Percentiles rank a stretch among this genome's conserved stretches.
These are phyloP conservation scores for Leishmania braziliensis DNA, from an alignment of 208 protist species.

Conservation along the genomic window DNA sequence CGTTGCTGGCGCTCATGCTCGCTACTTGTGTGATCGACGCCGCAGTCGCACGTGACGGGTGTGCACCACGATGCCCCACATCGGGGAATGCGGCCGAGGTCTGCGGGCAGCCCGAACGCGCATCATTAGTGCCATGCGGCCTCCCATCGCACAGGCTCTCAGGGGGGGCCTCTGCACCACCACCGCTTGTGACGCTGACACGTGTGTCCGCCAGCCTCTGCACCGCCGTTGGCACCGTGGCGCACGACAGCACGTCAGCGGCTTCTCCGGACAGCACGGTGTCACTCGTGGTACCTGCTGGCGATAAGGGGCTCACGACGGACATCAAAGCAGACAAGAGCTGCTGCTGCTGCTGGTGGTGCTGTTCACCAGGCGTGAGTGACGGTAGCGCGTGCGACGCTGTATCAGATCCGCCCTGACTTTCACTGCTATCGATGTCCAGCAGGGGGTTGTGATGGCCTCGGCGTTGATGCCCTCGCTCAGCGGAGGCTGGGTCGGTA, in stretches of 20 bases:
- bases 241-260: not conserved
- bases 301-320: not conserved
- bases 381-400: not conserved
- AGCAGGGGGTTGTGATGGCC: not conserved
- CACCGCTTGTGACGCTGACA: not conserved
- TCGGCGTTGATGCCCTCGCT: not conserved
- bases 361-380: not conserved
- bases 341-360: not conserved
- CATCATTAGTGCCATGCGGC: not conserved
- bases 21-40: not conserved
- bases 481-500: not conserved
- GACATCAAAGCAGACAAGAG: not conserved
- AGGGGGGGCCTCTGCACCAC: not conserved
- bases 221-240: not conserved
- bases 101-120: not conserved
- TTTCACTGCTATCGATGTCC: not conserved
- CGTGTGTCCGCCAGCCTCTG: not conserved
- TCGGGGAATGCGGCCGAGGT: not conserved
- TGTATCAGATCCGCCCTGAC: not conserved
- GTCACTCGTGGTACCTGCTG: not conserved
- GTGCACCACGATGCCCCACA: not conserved
- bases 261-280: not conserved
- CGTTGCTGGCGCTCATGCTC: not conserved
- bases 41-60: not conserved
- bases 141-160: not conserved